phyloP scores from a whole-genome alignment of 345 rosid genomes.

The Heritiera littoralis region DNA sequence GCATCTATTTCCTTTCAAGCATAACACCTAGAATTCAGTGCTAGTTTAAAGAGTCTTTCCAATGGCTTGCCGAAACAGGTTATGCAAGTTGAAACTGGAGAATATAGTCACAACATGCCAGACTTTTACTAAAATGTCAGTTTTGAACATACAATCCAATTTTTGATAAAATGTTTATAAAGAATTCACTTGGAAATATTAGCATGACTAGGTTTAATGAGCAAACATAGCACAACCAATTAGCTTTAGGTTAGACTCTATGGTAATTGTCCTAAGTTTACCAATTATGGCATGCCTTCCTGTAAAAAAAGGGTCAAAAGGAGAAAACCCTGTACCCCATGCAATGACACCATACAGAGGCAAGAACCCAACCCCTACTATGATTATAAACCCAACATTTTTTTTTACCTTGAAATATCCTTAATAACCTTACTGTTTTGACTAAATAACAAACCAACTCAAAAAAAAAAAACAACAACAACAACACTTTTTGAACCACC shows the following conservation, averaged over 20 bases:
- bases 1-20: neutral
- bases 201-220: neutral
- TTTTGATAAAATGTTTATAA: neutral
- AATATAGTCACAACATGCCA: neutral
- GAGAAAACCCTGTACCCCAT: neutral
- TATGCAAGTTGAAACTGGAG: neutral
- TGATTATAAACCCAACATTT: too few relatives aligned
- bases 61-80: neutral
- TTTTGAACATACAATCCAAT: neutral
- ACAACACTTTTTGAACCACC: too few relatives aligned
- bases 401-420: too few relatives aligned
- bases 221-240: neutral
- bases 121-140: neutral
- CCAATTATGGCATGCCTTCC: neutral
- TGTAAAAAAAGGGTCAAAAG: neutral
- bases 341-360: constrained; percentile 1
- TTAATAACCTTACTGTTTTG: too few relatives aligned
- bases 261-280: neutral
- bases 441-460: too few relatives aligned
- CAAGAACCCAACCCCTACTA: neutral
- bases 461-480: too few relatives aligned
- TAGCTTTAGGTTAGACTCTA: neutral
- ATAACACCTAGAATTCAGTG: neutral
- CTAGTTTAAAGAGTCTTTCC: neutral
- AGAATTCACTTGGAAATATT: neutral